phyloP scores from a whole-genome alignment of 345 rosid genomes.

The Salix arbutifolia region DNA sequence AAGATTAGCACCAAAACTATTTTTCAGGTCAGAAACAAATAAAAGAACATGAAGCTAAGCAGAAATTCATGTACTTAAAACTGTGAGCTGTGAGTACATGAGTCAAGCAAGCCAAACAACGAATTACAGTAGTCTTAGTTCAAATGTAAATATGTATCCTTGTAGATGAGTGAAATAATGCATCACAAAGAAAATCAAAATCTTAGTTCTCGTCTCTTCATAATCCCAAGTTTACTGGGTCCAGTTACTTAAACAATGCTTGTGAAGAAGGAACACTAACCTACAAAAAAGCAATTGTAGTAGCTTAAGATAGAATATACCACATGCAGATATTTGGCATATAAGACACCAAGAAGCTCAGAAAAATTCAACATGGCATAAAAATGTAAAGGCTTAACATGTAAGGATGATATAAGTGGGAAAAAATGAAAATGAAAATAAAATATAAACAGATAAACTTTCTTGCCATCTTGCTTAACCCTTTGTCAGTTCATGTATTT shows the following conservation, averaged over 20 bases:
- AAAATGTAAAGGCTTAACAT: neutral
- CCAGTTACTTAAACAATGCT: no score
- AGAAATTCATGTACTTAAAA: neutral
- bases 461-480: constrained; percentile 1
- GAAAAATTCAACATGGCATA: neutral
- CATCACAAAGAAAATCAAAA: no score
- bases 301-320: no score
- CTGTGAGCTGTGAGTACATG: neutral
- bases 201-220: no score
- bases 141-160: neutral
- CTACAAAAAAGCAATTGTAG: no score
- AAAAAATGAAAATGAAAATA: neutral
- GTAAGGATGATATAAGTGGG: neutral
- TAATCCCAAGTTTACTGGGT: no score
- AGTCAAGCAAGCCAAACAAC: neutral
- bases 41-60: neutral
- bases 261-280: no score
- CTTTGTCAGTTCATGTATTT: neutral
- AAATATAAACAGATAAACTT: neutral
- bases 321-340: no score
- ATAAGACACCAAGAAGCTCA: neutral
- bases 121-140: neutral
- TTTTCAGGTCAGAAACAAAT: neutral
- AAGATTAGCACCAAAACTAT: constrained; percentile 2
- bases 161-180: no score